Conservation (phyloP, 306 rosid species). For the Trifolium fragiferum region DNA sequence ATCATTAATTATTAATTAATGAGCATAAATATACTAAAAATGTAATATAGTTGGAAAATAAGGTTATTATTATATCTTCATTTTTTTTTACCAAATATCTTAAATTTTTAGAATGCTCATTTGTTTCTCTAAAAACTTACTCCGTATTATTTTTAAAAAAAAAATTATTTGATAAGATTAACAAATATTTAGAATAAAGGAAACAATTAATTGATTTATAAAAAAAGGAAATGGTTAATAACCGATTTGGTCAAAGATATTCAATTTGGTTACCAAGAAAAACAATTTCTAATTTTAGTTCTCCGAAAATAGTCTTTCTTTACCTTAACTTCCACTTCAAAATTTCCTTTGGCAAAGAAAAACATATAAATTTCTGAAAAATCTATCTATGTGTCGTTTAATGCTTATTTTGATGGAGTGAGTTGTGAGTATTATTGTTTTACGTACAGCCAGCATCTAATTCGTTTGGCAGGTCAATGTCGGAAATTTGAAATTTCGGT, state of each 20-base stretch:
- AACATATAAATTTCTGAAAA: no score
- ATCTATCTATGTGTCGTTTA: no score
- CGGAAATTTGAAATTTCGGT: slow-evolving; percentile 32
- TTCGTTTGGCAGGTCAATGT: slow-evolving; percentile 15
- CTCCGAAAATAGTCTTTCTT: no score
- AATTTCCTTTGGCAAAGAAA: no score
- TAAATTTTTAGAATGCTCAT: background rate
- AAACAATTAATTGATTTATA: background rate
- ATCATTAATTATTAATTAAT: background rate
- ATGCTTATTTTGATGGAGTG: no score
- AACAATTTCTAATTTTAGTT: background rate
- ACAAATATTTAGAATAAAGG: background rate
- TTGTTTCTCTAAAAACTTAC: background rate
- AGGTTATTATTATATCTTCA: background rate
- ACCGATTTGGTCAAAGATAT: no score
- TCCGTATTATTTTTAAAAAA: background rate
- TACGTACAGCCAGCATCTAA: no score
- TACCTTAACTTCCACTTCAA: no score
- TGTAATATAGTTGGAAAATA: background rate
- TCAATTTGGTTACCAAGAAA: background rate
- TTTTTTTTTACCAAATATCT: no score
- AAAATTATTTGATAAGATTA: background rate
- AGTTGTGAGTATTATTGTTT: no score
- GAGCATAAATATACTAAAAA: no score
- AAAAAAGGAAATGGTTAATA: no score